Conservation (phyloP, 805 yeast genomes). For the Tetrapisispora fleetii region DNA sequence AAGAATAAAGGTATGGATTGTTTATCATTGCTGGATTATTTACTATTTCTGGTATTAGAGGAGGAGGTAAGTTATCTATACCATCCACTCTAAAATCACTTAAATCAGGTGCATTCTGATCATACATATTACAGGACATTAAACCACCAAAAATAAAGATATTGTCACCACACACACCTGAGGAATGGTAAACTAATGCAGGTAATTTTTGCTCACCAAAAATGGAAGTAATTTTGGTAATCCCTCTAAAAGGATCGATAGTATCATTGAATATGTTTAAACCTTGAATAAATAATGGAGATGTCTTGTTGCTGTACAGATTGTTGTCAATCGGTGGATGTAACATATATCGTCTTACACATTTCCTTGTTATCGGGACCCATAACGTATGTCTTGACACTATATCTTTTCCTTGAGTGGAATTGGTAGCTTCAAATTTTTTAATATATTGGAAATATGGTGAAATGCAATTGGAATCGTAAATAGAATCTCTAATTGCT, state of each 20-base stretch:
- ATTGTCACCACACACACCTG: slow-evolving; percentile 32
- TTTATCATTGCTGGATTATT: slow-evolving; percentile 35
- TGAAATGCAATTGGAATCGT: neutral
- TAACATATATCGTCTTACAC: neutral
- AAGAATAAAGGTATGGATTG: slow-evolving; percentile 30
- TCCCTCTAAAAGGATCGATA: slow-evolving; percentile 18
- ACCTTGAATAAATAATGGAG: slow-evolving; percentile 20
- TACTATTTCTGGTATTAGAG: slow-evolving; percentile 34
- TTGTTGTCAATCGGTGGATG: neutral
- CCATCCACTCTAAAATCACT: slow-evolving; percentile 32
- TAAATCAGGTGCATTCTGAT: slow-evolving; percentile 27
- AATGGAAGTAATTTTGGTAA: slow-evolving; percentile 20
- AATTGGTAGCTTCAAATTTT: neutral
- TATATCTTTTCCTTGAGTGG: slow-evolving; percentile 8
- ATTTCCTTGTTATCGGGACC: slow-evolving; percentile 17
- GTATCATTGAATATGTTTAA: slow-evolving; percentile 12
- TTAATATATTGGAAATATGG: slow-evolving; percentile 1
- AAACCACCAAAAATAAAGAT: slow-evolving; percentile 40
- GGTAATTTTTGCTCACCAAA: slow-evolving; percentile 36
- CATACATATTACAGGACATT: slow-evolving; percentile 19
- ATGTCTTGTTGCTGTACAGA: slow-evolving; percentile 11
- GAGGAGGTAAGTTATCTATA: slow-evolving; percentile 36
- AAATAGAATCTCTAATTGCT: neutral
- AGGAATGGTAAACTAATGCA: slow-evolving; percentile 35
- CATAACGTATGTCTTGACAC: slow-evolving; percentile 22